Evolutionary conservation across 176 grass and related monocot genomes (phyloP), one percentile per base, ranked within the genome.

Genomic region (Pontederia crassipes): DNA sequence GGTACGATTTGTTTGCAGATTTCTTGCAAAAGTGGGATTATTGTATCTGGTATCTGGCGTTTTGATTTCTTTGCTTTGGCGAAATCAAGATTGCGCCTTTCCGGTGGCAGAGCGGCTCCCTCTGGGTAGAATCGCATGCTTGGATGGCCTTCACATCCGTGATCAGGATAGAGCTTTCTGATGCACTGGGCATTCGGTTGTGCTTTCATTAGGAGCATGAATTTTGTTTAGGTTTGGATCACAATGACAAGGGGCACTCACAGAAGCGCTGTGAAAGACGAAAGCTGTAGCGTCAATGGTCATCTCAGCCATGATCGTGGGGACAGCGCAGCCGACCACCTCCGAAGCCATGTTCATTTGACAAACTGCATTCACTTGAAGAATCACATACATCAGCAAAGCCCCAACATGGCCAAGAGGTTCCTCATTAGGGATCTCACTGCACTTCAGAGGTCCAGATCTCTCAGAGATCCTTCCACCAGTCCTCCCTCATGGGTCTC

Each of bases 281-380:
- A 45, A 35, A 26, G 15, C 29, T 48, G 10, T 14, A 56, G 66
- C 17, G 8, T 55, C 15, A 56, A n/a, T 10, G 46, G 52, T 45
- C 51, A 68, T 46, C 52, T 46, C 1, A 68, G 20, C 15, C 29
- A 68, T 46, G 62, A 65, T 29, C 55, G 32, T 17, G 82, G 61
- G 29, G 29, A 35, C 4, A 35, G 3, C 29, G 29, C 29, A 14
- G 63, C 61, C 17, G 75, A 78, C 11, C 92, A 90, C 70, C 70
- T 66, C 54, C 78, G 80, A 45, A 77, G 71, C 12, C 93, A 97
- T 55, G 81, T 80, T 48, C 93, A 97, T 74, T 81, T 97, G 32
- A 85, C 87, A 66, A 91, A 81, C 77, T 91, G 76, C 59, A 81
- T 85, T 77, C 93, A 97, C 74, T 77, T 88, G 76, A 83, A 83